Evolutionary conservation across 2,329 filamentous ascomycete genomes (phyloP).

Genomic region (Colletotrichum cuscutae): DNA sequence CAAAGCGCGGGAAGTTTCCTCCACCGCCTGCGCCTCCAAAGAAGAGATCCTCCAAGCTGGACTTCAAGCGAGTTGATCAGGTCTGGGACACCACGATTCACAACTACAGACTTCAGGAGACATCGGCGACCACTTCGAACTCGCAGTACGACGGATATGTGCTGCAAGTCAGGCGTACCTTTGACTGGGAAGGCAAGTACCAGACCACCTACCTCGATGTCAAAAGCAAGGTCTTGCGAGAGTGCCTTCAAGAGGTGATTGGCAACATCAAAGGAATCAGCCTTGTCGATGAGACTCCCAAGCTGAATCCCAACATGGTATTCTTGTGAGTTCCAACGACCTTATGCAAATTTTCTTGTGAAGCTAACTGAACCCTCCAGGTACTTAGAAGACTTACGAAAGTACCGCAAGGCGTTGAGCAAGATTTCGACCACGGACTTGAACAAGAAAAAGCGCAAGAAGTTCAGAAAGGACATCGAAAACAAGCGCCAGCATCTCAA

Average conservation of each 20-base stretch:
- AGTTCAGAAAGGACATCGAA: constrained; percentile 66
- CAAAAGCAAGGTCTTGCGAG: constrained; percentile 82
- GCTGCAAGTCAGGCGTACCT: constrained; percentile 84
- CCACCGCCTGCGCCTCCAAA: background rate
- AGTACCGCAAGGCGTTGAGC: constrained; percentile 72
- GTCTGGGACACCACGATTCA: constrained; percentile 63
- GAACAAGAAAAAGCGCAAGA: constrained; percentile 68
- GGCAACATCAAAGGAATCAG: constrained; percentile 82
- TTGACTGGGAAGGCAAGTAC: constrained; percentile 87
- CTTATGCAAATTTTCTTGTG: too few relatives aligned
- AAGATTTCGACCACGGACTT: constrained; percentile 59
- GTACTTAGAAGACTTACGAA: constrained; percentile 82
- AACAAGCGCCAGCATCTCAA: constrained; percentile 74
- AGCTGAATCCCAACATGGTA: constrained; percentile 76
- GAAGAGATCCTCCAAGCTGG: constrained; percentile 31
- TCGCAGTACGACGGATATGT: constrained; percentile 79
- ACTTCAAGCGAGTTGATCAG: constrained; percentile 64
- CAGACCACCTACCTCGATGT: constrained; percentile 80
- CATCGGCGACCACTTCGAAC: constrained; percentile 55
- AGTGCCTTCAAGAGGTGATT: constrained; percentile 77
- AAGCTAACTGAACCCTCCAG: constrained; percentile 48
- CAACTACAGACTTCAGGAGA: constrained; percentile 65
- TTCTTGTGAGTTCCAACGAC: constrained; percentile 62
- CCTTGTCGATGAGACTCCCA: constrained; percentile 82
- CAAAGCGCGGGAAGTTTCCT: background rate